Percentiles rank a stretch among this genome's conserved stretches.
Conservation (phyloP, 2,329 filamentous ascomycete genomes). For the Ceratocystis papillata region DNA sequence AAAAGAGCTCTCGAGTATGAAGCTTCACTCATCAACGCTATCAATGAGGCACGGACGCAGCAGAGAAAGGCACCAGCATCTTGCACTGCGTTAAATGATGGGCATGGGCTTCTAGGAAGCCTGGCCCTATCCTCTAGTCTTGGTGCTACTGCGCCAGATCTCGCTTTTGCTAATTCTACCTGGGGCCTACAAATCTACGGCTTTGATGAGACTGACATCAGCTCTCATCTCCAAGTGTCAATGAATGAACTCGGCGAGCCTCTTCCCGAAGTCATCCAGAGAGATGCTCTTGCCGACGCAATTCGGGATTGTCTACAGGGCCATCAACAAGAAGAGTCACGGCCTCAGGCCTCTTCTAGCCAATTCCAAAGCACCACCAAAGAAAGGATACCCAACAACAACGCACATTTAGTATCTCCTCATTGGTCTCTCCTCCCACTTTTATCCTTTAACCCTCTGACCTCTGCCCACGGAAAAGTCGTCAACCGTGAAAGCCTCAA, state of each 20-base stretch:
- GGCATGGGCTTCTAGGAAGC: not conserved
- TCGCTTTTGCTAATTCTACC: slow-evolving; percentile 1
- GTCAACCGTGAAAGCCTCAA: slow-evolving; percentile 65
- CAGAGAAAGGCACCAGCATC: not conserved
- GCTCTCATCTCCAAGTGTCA: slow-evolving; percentile 40
- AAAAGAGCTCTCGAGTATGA: slow-evolving; percentile 40
- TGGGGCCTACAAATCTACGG: slow-evolving; percentile 40
- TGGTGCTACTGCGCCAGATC: slow-evolving; percentile 19
- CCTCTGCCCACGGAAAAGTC: slow-evolving; percentile 62
- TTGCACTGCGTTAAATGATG: not conserved
- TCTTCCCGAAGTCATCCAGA: slow-evolving; percentile 24
- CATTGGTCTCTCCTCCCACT: slow-evolving; percentile 53
- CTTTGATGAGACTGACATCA: slow-evolving; percentile 38
- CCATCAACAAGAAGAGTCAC: not conserved
- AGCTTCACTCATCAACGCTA: slow-evolving; percentile 27
- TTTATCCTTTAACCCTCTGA: slow-evolving; percentile 64
- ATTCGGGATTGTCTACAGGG: slow-evolving; percentile 29
- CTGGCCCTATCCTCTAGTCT: not conserved
- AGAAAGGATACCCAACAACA: slow-evolving; percentile 24
- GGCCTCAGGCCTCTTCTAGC: not conserved
- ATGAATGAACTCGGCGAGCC: slow-evolving; percentile 38
- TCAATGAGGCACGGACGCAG: slow-evolving; percentile 16
- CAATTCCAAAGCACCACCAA: slow-evolving; percentile 19
- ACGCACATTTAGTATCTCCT: slow-evolving; percentile 33
- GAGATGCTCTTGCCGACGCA: slow-evolving; percentile 26